Evolutionary conservation across 2,329 filamentous ascomycete genomes (phyloP).

Genomic region (Periconia macrospinosa): DNA sequence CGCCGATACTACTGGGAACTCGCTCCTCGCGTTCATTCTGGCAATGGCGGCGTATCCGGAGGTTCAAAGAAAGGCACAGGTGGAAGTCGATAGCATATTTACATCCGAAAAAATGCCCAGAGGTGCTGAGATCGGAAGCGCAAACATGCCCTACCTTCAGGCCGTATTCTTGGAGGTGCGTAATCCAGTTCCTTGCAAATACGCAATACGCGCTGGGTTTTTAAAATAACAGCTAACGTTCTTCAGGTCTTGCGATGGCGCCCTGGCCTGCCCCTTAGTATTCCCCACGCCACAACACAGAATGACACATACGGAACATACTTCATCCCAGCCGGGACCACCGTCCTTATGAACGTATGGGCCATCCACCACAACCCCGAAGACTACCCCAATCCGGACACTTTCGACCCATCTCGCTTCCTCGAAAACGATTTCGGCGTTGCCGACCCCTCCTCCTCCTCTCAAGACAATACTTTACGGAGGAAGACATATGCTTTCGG

Average conservation of each 20-base stretch:
- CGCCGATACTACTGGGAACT: constrained; percentile 34
- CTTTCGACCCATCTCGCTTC: constrained; percentile 14
- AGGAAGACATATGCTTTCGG: constrained; percentile 9
- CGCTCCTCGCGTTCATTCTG: constrained; percentile 4
- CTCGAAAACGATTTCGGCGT: background rate
- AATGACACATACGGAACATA: constrained; percentile 48
- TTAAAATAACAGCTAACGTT: no score
- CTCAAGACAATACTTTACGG: background rate
- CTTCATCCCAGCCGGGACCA: constrained; percentile 45
- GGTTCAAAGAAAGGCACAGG: constrained; percentile 31
- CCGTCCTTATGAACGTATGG: constrained; percentile 42
- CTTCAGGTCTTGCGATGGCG: constrained; percentile 37
- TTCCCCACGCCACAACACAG: constrained; percentile 48
- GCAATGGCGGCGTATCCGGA: constrained; percentile 6
- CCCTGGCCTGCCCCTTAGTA: constrained; percentile 25
- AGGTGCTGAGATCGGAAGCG: constrained; percentile 29
- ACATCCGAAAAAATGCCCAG: constrained; percentile 7
- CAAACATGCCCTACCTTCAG: constrained; percentile 32
- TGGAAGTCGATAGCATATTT: constrained; percentile 34
- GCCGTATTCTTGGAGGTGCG: constrained; percentile 17
- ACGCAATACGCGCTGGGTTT: no score
- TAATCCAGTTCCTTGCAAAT: background rate
- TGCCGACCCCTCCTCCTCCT: background rate
- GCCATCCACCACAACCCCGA: constrained; percentile 40
- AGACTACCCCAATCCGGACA: constrained; percentile 17